Conservation (phyloP, 768 basidiomycete genomes). For the Mrakia gelida region DNA sequence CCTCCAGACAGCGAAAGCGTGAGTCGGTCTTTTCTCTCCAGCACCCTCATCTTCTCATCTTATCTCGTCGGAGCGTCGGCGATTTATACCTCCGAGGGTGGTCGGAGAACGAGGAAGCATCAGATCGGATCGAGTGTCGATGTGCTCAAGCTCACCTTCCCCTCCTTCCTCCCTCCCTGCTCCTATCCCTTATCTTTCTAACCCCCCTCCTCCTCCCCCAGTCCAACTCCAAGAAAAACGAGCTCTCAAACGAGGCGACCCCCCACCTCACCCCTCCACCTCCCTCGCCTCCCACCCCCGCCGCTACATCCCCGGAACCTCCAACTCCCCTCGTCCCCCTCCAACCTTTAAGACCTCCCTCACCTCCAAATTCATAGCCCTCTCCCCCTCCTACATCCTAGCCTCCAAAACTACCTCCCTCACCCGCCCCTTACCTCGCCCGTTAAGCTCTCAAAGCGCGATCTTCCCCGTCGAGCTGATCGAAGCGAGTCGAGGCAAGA, state of each 20-base stretch:
- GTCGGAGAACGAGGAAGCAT: background rate
- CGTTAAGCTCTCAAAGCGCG: constrained; percentile 34
- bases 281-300: background rate
- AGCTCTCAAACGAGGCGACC: constrained; percentile 76
- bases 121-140: too few species aligned
- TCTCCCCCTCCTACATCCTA: constrained; percentile 35
- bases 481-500: constrained; percentile 33
- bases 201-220: constrained; percentile 46
- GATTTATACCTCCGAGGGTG: background rate
- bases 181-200: too few species aligned
- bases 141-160: background rate
- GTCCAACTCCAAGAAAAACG: constrained; percentile 71
- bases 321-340: constrained; percentile 1
- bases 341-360: background rate
- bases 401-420: constrained; percentile 39
- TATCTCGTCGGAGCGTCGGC: background rate
- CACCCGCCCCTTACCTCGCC: constrained; percentile 37
- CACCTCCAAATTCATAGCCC: background rate
- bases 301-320: background rate
- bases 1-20: constrained; percentile 15
- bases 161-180: background rate
- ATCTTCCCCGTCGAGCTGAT: constrained; percentile 37
- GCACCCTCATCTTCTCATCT: background rate
- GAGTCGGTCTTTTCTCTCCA: background rate
- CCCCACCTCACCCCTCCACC: constrained; percentile 16